A percentile compares a stretch with the other conserved stretches of the same genome.
These are phyloP conservation scores for Fagopyrum tataricum DNA, from an alignment of 148 eudicot species.

Conservation along the genomic window DNA sequence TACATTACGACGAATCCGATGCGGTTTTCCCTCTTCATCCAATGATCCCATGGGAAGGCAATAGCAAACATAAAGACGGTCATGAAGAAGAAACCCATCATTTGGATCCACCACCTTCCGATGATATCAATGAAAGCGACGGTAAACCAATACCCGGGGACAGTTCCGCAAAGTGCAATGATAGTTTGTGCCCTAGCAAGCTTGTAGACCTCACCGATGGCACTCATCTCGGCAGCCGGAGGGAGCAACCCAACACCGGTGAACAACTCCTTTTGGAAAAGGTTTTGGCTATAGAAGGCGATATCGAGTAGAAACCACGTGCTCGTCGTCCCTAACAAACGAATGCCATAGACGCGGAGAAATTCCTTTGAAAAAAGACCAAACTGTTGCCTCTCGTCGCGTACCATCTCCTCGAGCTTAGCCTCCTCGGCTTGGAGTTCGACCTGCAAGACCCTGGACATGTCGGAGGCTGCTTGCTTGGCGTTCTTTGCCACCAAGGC, in stretches of 20 bases:
- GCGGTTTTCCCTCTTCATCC: background rate
- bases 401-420: background rate
- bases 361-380: background rate
- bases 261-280: constrained; percentile 11
- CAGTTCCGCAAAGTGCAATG: constrained; percentile 5
- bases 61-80: constrained; percentile 13
- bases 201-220: constrained; percentile 7
- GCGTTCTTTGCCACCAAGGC: constrained; percentile 1
- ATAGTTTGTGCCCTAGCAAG: constrained; percentile 9
- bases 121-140: constrained; percentile 12
- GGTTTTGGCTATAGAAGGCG: constrained; percentile 12
- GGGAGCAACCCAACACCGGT: constrained; percentile 8
- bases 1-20: constrained; percentile 10
- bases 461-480: background rate
- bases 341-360: background rate
- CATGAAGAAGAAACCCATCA: constrained; percentile 12
- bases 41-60: constrained; percentile 9
- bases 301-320: constrained; percentile 13
- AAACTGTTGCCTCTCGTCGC: background rate
- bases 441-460: constrained; percentile 6
- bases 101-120: constrained; percentile 6
- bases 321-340: constrained; percentile 4
- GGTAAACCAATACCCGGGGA: constrained; percentile 11
- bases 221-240: constrained; percentile 2
- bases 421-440: background rate